These are phyloP conservation scores for Rhynchospora pubera DNA, from an alignment of 176 grass and related monocot genomes.

Conservation along the genomic window DNA sequence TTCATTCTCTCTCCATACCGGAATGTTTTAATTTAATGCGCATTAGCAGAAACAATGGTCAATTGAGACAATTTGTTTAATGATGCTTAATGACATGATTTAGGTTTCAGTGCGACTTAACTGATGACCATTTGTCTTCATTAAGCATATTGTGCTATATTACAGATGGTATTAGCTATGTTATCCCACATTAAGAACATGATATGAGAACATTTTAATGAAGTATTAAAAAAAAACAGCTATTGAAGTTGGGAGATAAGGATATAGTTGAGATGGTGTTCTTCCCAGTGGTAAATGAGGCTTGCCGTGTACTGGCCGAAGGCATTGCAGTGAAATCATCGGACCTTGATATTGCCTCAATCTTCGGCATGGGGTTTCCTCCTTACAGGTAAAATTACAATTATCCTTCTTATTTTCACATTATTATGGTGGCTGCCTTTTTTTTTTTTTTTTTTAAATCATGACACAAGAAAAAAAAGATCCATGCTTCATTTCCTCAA, in stretches of 20 bases:
- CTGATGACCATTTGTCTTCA: not conserved
- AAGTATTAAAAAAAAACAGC: slow-evolving; percentile 29
- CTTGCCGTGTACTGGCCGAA: slow-evolving; percentile 77
- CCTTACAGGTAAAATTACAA: slow-evolving; percentile 54
- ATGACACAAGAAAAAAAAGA: not conserved
- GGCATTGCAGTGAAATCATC: slow-evolving; percentile 79
- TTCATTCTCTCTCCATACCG: not conserved
- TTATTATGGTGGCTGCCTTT: not conserved
- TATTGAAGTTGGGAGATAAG: slow-evolving; percentile 72
- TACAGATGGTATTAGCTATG: not conserved
- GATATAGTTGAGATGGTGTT: slow-evolving; percentile 89
- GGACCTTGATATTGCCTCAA: slow-evolving; percentile 82
- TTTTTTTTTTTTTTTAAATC: not conserved
- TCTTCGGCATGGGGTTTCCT: slow-evolving; percentile 92
- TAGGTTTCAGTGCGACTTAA: not conserved
- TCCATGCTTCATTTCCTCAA: not conserved
- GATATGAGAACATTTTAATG: not conserved
- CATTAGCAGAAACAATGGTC: not conserved
- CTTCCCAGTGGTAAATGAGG: slow-evolving; percentile 82
- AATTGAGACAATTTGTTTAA: not conserved
- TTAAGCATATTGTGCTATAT: not conserved
- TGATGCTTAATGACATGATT: not conserved
- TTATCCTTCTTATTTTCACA: not conserved
- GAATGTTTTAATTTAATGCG: not conserved
- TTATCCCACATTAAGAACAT: no score